Percentiles rank a stretch among this genome's conserved stretches.
Conservation (phyloP, 2,329 filamentous ascomycete genomes). For the Juglanconis oblonga region DNA sequence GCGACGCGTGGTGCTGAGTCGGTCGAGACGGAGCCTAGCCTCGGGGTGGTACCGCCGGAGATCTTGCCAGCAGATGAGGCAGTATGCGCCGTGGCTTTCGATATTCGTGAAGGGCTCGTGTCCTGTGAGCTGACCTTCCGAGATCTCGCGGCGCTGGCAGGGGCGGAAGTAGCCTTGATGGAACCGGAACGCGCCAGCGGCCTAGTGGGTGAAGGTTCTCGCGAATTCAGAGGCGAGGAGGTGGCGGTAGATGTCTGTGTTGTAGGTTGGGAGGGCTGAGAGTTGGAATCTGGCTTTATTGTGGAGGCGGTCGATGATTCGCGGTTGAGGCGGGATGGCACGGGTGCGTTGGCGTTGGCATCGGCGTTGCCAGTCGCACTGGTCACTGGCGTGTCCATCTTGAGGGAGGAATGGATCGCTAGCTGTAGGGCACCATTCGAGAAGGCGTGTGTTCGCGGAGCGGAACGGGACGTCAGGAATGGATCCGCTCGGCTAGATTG, state of each 20-base stretch:
- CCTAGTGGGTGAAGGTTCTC: constrained; percentile 48
- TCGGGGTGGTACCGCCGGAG: constrained; percentile 65
- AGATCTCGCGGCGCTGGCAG: constrained; percentile 44
- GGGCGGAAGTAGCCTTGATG: constrained; percentile 29
- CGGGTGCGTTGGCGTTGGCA: constrained; percentile 19
- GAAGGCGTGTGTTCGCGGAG: background rate
- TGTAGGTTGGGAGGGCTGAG: constrained; percentile 19
- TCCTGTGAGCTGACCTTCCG: constrained; percentile 66
- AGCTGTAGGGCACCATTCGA: constrained; percentile 8
- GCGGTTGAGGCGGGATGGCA: constrained; percentile 26
- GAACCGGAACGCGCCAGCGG: constrained; percentile 34
- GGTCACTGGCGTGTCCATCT: constrained; percentile 34
- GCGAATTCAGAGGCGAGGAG: constrained; percentile 32
- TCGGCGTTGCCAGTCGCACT: constrained; percentile 27
- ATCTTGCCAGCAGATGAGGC: constrained; percentile 65
- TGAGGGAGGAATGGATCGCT: constrained; percentile 14
- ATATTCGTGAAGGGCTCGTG: constrained; percentile 57
- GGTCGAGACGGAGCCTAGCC: constrained; percentile 56
- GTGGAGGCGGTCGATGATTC: constrained; percentile 22
- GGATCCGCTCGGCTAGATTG: constrained; percentile 7
- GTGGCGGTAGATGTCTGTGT: constrained; percentile 22
- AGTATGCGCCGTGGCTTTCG: constrained; percentile 52
- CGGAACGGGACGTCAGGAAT: constrained; percentile 23
- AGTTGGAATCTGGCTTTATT: constrained; percentile 22
- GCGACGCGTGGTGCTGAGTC: constrained; percentile 62